Base-by-base conservation (phyloP, 1,139 yeast genomes). In the Pichia sp. region DNA sequence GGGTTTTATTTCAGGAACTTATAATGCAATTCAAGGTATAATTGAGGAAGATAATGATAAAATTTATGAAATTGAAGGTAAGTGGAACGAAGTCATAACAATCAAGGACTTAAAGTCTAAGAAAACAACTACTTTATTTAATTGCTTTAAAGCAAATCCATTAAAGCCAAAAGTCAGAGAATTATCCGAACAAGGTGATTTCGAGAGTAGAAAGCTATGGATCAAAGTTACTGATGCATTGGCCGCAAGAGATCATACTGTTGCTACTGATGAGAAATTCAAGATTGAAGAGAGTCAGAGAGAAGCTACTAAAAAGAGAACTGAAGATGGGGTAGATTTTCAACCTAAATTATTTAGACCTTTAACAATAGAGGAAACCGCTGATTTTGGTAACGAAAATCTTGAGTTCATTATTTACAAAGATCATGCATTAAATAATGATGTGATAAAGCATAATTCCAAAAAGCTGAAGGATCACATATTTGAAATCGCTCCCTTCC, bases 1-100 rank as follows among this genome's bases (percentile, higher is more conserved):
- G 64, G 98, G 98, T 1, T 87, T 89, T 61, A 85, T 94, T 37
- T 75, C 90, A 23, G 98, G 98, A 24, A 78, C 94, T 1, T 92
- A 92, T 63, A 95, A 92, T 64, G 87, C 87, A 6, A 85, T 92
- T 52, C 83, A 80, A 53, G 98, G 97, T 42, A 65, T 64, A 2
- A 71, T 92, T 40, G 80, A 74, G 58, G 73, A 77, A 43, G 55
- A 70, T 6, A 77, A 77, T 9, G 79, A 84, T 55, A 69, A 68
- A 1, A 65, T 83, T 37, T 89, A 70, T 60, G 82, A 78, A 51
- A 72, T 92, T 33, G 58, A 82, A 6, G 98, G 98, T 20, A 92
- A 92, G 64, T 92, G 98, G 98, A 89, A 89, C 64, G 96, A 82
- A 48, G 70, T 81, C 2, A 82, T 92, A 78, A 76, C 82, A 47